A percentile compares a stretch with the other conserved stretches of the same genome.
These are phyloP conservation scores for Castanospermum australe DNA, from an alignment of 306 rosid species.

Conservation along the genomic window DNA sequence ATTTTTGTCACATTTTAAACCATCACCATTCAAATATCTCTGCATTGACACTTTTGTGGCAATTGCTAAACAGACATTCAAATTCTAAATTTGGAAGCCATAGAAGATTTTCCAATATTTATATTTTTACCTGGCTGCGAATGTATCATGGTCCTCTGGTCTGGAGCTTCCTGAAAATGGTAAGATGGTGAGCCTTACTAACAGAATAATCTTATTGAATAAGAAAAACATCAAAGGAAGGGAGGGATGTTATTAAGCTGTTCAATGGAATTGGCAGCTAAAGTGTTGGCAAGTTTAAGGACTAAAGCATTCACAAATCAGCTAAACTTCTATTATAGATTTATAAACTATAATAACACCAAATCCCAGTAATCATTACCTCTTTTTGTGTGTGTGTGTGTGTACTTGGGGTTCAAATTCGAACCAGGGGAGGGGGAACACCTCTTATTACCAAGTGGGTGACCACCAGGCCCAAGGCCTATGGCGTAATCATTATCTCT, in stretches of 20 bases:
- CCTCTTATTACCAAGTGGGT: too few species aligned
- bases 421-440: too few species aligned
- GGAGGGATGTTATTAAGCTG: too few species aligned
- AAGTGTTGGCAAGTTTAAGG: constrained; percentile 6
- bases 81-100: constrained; percentile 9
- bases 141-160: constrained; percentile 37
- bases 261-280: constrained; percentile 8
- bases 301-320: constrained; percentile 17
- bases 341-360: constrained; percentile 1
- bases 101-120: not conserved
- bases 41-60: not conserved
- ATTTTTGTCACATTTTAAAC: not conserved
- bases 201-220: not conserved
- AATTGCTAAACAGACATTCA: constrained; percentile 15
- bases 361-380: constrained; percentile 5
- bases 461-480: too few species aligned
- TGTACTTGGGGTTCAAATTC: too few species aligned
- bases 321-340: not conserved
- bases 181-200: constrained; percentile 16
- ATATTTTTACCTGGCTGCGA: constrained; percentile 53
- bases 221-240: too few species aligned
- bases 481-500: not conserved
- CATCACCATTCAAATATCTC: not conserved
- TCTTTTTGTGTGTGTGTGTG: too few species aligned
- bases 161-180: constrained; percentile 61